These are phyloP conservation scores for Raphanus raphanistrum DNA, from an alignment of 345 rosid genomes.

Conservation along the genomic window DNA sequence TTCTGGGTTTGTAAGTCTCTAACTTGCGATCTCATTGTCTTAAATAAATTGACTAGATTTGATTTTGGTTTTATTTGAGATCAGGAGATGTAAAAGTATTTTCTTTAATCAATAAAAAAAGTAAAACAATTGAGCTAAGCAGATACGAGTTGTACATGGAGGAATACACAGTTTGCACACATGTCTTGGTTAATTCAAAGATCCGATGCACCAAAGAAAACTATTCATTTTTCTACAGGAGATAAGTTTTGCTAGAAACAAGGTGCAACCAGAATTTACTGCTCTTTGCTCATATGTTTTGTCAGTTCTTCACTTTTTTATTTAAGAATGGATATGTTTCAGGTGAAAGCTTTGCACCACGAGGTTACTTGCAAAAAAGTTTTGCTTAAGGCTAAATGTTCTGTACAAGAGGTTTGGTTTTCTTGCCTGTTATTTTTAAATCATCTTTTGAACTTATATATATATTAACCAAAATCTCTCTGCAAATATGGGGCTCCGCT, in stretches of 20 bases:
- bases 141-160: constrained; percentile 18
- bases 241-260: constrained; percentile 19
- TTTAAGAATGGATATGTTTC: constrained; percentile 6
- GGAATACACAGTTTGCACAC: constrained; percentile 17
- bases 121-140: constrained; percentile 18
- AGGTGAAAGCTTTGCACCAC: constrained; percentile 32
- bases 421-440: neutral
- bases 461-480: neutral
- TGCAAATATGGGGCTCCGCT: too few relatives aligned
- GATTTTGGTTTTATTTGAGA: constrained; percentile 7
- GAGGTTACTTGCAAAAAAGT: constrained; percentile 27
- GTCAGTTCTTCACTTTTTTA: neutral
- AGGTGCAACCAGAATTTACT: constrained; percentile 13
- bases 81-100: constrained; percentile 50
- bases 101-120: constrained; percentile 3
- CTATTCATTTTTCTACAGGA: neutral
- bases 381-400: constrained; percentile 22
- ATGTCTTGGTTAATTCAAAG: neutral
- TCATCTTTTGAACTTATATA: neutral
- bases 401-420: constrained; percentile 20
- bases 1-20: neutral
- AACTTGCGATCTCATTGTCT: neutral
- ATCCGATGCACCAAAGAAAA: neutral
- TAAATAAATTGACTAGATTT: neutral
- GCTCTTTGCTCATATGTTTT: neutral